Conservation (phyloP, 192 early-diverging fungal genomes). For the Coemansia sp. region DNA sequence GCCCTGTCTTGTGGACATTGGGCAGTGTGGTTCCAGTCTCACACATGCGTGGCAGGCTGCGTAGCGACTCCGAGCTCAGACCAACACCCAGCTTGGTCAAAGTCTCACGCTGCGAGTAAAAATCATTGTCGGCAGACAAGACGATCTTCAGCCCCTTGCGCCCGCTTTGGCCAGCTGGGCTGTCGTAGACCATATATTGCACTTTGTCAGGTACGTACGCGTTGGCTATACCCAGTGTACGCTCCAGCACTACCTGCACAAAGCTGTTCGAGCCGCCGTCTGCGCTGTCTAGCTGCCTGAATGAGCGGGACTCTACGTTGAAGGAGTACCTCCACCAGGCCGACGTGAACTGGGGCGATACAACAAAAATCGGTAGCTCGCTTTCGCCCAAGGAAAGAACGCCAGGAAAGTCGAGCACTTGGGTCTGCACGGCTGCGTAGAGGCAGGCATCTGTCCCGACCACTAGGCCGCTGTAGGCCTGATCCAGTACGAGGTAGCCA, state of each 20-base stretch:
- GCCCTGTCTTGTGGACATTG: conserved; percentile 90
- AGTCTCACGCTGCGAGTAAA: conserved; percentile 91
- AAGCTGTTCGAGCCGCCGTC: conserved; percentile 31
- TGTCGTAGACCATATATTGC: neutral
- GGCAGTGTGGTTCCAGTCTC: conserved; percentile 60
- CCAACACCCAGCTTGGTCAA: conserved; percentile 54
- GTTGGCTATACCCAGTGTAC: conserved; percentile 30
- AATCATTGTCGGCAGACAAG: conserved; percentile 94
- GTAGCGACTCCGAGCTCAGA: conserved; percentile 58
- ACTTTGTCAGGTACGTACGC: conserved; percentile 8
- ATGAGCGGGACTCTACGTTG: conserved; percentile 9
- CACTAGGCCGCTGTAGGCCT: conserved; percentile 74
- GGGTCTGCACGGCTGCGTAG: conserved; percentile 63
- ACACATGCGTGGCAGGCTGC: conserved; percentile 60
- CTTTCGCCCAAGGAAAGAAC: neutral
- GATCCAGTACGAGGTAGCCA: conserved; percentile 93
- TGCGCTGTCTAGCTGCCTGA: conserved; percentile 34
- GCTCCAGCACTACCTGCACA: conserved; percentile 46
- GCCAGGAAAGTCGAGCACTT: conserved; percentile 2
- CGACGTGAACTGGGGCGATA: conserved; percentile 84
- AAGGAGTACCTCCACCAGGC: conserved; percentile 75
- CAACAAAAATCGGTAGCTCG: conserved; percentile 54
- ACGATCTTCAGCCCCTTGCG: conserved; percentile 63
- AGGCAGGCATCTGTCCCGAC: conserved; percentile 84
- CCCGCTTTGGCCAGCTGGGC: neutral